Evolutionary conservation across 257 asterid species (phyloP), one percentile per base, ranked within the genome.

Genomic region (Solanum lycopersicoides): DNA sequence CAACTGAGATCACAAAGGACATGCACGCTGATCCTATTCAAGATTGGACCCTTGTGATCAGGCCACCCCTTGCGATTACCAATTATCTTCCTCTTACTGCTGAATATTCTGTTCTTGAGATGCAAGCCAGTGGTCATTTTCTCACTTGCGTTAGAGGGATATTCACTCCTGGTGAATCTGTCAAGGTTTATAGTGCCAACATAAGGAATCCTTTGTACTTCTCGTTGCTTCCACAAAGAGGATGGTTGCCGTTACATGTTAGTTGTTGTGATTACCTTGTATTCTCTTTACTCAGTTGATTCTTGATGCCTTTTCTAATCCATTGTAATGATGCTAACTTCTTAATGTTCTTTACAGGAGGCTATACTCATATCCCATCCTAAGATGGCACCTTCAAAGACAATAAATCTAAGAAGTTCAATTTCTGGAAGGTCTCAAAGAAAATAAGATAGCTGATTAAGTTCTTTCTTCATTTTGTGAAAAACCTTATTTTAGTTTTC

Each of bases 171-270:
- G 99, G 99, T 59, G 97, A 95, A 90, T 93, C 91, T 86, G 93
- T 92, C 88, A 95, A 91, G 92, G 93, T 95, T 86, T 92, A 95
- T 72, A 92, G 91, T 90, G 95, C 94, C 89, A 98, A 97, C 92
- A 93, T 95, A 87, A 93, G 96, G 91, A 95, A 90, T 84, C 98
- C 98, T 60, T 86, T 97, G 88, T 97, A 95, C 91, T 56, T 95
- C 41, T 93, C 99, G 25, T 91, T 97, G 94, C 96, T 95, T 89
- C 99, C 99, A 32, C 99, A 95, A 90, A 94, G 92, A 91, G 99
- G 99, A 92, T 97, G 99, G 99, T 91, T 93, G 87, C 95, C 99
- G 28, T 73, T 93, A 69, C 97, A 95, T 72, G 99, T 97, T 84
- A 91, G 97, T 93, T 30, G 37, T 86, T n/a, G 60, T 86, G 60